Base-by-base conservation (phyloP, 108 stramenopile species). In the Nitzschia sp. region DNA sequence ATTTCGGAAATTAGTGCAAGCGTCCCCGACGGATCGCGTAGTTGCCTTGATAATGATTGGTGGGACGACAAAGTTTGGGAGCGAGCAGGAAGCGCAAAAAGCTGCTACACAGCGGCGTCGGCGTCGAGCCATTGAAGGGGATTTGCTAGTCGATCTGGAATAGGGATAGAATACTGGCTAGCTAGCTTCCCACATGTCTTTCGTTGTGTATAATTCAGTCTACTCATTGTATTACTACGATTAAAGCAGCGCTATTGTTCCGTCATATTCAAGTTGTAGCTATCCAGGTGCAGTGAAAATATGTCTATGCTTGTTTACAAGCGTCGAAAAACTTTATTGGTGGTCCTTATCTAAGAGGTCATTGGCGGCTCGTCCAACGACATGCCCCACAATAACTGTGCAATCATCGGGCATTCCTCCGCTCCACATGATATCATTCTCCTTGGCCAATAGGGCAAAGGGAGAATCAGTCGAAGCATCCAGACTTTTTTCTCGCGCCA, bases 391-490 rank as follows among this genome's bases (percentile, higher is more conserved):
- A 64, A 96, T 79, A 5, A 97, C 93, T 19, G 94, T 95, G 67
- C 93, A 92, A 62, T 97, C 95, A 68, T 97, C 95, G 0, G 97
- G 97, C 97, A 97, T 95, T 23, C 87, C 97, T 54, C 98, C 98
- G 30, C 93, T 91, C 96, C 96, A 98, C 98, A 98, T 97, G 28
- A 98, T 95, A 71, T 98, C 98, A 78, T 97, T 98, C 42, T 98
- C 98, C 68, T 98, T 97, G 18, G 97, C 97, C 64, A 98, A 77
- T 15, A 97, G 74, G 13, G 98, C 96, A 85, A 98, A 98, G 6
- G 98, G 98, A 19, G 92, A 93, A 70, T 98, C 98, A 13, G 85
- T 66, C 0, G 74, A 59, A 9, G 68, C 53, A 66, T 95, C 92
- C 26, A 97, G 76, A 61, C 92, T 92, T 42, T 90, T 84, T 75